These are phyloP conservation scores for Lecanicillium sp. DNA, from an alignment of 2,329 filamentous ascomycete genomes.

Conservation along the genomic window DNA sequence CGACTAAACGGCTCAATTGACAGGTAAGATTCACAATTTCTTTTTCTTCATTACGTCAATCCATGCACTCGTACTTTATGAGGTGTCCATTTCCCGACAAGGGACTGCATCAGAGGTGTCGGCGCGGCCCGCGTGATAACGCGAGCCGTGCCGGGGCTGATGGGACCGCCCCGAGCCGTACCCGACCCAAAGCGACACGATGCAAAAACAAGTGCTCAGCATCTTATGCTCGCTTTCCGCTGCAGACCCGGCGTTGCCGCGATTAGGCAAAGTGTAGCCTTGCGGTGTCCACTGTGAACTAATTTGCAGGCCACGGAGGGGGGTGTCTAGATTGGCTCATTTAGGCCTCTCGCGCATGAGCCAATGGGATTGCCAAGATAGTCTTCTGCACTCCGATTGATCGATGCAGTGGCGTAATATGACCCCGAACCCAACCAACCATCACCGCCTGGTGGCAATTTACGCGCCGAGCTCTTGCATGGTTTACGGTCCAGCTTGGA, in stretches of 20 bases:
- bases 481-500: not conserved
- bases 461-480: conserved; percentile 8
- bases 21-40: conserved; percentile 58
- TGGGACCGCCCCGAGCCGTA: too few species aligned
- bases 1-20: conserved; percentile 72
- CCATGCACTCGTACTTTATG: not conserved
- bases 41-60: conserved; percentile 10
- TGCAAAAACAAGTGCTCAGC: too few species aligned
- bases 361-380: conserved; percentile 7
- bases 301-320: conserved; percentile 1
- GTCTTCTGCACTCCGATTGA: conserved; percentile 5
- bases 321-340: not conserved
- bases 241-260: too few species aligned
- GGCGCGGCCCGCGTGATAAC: too few species aligned
- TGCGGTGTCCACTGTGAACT: not conserved
- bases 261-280: too few species aligned
- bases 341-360: conserved; percentile 2
- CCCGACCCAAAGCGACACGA: too few species aligned
- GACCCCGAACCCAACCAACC: conserved; percentile 8
- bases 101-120: not conserved
- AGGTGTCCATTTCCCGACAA: not conserved
- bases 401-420: conserved; percentile 6
- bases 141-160: too few species aligned
- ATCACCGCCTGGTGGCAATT: conserved; percentile 1
- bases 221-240: too few species aligned